Percentiles rank a stretch among this genome's conserved stretches.
phyloP scores from a whole-genome alignment of 1,284 basidiomycete species.

The Cryptococcus deneoformans region DNA sequence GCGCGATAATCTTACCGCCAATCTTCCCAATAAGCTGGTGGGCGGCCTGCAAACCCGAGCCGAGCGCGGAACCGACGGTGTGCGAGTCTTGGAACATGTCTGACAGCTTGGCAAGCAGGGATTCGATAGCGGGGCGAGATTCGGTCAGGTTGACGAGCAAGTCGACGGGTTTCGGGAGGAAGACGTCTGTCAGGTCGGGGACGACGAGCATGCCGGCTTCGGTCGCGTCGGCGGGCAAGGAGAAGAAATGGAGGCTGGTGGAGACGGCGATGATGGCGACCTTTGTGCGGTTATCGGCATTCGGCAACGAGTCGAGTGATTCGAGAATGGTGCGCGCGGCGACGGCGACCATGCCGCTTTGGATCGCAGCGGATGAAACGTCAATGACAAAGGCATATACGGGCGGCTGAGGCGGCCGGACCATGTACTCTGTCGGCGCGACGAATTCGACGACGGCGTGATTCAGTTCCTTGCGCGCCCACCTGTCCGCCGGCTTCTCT shows the following conservation, averaged over 20 bases:
- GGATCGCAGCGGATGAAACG: slow-evolving; percentile 86
- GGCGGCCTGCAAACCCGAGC: slow-evolving; percentile 93
- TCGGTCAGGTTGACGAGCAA: slow-evolving; percentile 92
- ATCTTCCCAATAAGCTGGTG: slow-evolving; percentile 92
- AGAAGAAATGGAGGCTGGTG: slow-evolving; percentile 84
- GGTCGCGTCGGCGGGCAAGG: slow-evolving; percentile 66
- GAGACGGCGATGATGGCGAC: slow-evolving; percentile 93
- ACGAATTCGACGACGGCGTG: slow-evolving; percentile 93
- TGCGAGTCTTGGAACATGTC: slow-evolving; percentile 98
- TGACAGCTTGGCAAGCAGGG: slow-evolving; percentile 74
- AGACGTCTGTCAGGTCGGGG: slow-evolving; percentile 94
- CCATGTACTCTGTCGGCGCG: slow-evolving; percentile 99
- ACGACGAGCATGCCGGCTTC: slow-evolving; percentile 97
- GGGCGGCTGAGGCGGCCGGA: slow-evolving; percentile 91
- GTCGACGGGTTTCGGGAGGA: slow-evolving; percentile 94
- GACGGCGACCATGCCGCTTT: slow-evolving; percentile 96
- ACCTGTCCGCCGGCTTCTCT: slow-evolving; percentile 93
- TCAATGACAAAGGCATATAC: slow-evolving; percentile 98
- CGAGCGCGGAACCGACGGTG: slow-evolving; percentile 87
- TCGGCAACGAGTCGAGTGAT: slow-evolving; percentile 91
- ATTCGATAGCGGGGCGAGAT: slow-evolving; percentile 74
- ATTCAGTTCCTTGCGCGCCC: slow-evolving; percentile 91
- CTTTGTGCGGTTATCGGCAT: slow-evolving; percentile 90
- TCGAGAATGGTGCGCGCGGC: slow-evolving; percentile 94
- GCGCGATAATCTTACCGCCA: slow-evolving; percentile 92